Conservation (phyloP, 176 grass and related monocot species). For the Rhynchospora tenuis region DNA sequence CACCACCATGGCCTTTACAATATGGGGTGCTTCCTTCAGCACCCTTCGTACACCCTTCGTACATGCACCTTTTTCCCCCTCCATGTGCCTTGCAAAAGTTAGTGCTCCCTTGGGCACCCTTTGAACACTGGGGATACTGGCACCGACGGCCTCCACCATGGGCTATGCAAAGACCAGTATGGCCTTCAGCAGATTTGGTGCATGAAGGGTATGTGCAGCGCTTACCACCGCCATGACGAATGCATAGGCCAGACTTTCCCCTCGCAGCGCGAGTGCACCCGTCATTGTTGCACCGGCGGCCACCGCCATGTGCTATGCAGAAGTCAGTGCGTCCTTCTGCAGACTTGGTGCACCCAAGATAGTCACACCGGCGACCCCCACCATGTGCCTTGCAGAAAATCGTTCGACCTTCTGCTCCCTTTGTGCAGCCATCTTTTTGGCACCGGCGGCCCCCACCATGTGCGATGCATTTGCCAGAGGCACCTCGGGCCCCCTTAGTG, state of each 20-base stretch:
- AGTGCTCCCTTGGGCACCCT: constrained; percentile 79
- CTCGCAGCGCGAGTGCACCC: constrained; percentile 56
- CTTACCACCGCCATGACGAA: constrained; percentile 86
- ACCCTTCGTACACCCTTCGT: constrained; percentile 48
- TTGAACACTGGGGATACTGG: constrained; percentile 38
- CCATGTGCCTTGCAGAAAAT: constrained; percentile 90
- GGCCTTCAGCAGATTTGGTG: constrained; percentile 70
- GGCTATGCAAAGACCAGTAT: constrained; percentile 69
- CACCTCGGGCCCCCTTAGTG: constrained; percentile 74
- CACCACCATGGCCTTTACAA: constrained; percentile 82
- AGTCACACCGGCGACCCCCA: constrained; percentile 57
- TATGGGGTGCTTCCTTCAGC: constrained; percentile 82
- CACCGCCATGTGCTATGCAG: constrained; percentile 80
- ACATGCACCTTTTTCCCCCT: constrained; percentile 70
- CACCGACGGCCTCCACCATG: constrained; percentile 80
- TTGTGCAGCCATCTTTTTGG: constrained; percentile 57
- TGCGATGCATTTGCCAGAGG: constrained; percentile 72
- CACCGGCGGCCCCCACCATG: constrained; percentile 76
- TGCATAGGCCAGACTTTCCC: constrained; percentile 72
- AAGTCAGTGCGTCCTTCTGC: constrained; percentile 74
- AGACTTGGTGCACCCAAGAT: constrained; percentile 79
- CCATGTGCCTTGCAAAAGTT: constrained; percentile 77
- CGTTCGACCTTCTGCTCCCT: constrained; percentile 84
- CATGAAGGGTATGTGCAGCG: constrained; percentile 54
- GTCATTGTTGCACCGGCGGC: constrained; percentile 53